phyloP scores from a whole-genome alignment of 768 basidiomycete genomes.

The Pisolithus microcarpus region DNA sequence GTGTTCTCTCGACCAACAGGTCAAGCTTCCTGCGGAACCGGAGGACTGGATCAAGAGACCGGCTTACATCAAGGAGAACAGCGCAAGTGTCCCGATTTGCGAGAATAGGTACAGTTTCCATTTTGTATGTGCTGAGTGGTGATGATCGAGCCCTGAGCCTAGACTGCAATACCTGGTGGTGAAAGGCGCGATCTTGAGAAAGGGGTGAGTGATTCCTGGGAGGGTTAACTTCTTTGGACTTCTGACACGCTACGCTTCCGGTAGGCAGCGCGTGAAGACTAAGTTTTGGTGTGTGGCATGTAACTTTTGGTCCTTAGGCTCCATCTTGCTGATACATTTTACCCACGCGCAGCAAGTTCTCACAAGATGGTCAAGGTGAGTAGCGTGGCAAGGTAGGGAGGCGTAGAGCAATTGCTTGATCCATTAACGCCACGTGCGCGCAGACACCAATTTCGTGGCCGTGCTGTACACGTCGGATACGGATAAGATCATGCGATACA shows the following conservation, averaged over 20 bases:
- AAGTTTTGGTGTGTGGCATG: conserved; percentile 62
- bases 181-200: conserved; percentile 80
- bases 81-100: conserved; percentile 69
- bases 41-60: conserved; percentile 84
- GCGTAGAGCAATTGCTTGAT: not conserved
- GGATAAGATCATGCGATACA: conserved; percentile 75
- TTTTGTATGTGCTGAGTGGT: conserved; percentile 5
- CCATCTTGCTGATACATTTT: conserved; percentile 3
- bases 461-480: conserved; percentile 70
- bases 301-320: not conserved
- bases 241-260: conserved; percentile 10
- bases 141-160: conserved; percentile 15
- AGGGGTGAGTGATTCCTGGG: conserved; percentile 52
- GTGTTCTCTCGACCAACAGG: conserved; percentile 33
- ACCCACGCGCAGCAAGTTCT: conserved; percentile 53
- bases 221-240: conserved; percentile 7
- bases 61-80: conserved; percentile 73
- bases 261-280: conserved; percentile 72
- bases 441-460: conserved; percentile 78
- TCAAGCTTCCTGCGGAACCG: conserved; percentile 80
- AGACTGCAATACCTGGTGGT: conserved; percentile 84
- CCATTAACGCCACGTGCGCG: conserved; percentile 2
- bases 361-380: conserved; percentile 45
- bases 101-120: conserved; percentile 60
- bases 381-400: not conserved